phyloP scores from a whole-genome alignment of 352 stramenopile genomes.

The Phytophthora syringae region DNA sequence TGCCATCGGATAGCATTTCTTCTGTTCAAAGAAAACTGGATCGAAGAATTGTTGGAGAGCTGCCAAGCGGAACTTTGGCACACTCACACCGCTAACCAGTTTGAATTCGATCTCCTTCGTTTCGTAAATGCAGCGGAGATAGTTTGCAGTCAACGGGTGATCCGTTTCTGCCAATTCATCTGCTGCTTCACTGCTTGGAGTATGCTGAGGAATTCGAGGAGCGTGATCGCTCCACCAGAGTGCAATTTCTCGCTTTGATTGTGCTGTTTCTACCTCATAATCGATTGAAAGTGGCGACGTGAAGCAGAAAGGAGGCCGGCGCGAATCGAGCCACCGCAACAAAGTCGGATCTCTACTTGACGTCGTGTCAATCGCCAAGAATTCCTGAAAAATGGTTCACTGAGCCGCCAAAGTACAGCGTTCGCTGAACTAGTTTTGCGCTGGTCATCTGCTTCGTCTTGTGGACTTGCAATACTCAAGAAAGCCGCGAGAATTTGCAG shows the following conservation, averaged over 20 bases:
- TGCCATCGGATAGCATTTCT: slow-evolving; percentile 31
- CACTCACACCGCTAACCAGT: slow-evolving; percentile 32
- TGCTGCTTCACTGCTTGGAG: slow-evolving; percentile 7
- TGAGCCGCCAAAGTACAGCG: slow-evolving; percentile 42
- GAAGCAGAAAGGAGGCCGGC: slow-evolving; percentile 12
- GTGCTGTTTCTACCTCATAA: background rate
- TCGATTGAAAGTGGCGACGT: background rate
- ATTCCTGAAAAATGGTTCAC: slow-evolving; percentile 29
- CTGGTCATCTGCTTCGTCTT: background rate
- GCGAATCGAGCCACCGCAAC: slow-evolving; percentile 23
- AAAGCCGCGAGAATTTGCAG: slow-evolving; percentile 19
- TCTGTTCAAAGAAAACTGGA: slow-evolving; percentile 37
- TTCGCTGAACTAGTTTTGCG: background rate
- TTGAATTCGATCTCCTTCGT: slow-evolving; percentile 58
- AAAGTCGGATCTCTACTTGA: slow-evolving; percentile 14
- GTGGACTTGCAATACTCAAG: slow-evolving; percentile 3
- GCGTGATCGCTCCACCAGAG: slow-evolving; percentile 25
- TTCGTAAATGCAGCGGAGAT: slow-evolving; percentile 33
- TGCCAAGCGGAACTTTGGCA: slow-evolving; percentile 50
- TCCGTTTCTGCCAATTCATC: background rate
- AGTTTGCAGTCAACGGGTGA: slow-evolving; percentile 8
- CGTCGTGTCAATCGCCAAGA: slow-evolving; percentile 26
- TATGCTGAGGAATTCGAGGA: slow-evolving; percentile 12
- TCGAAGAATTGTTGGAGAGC: slow-evolving; percentile 48
- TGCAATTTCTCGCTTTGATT: background rate